Evolutionary conservation across 2,329 filamentous ascomycete genomes (phyloP).

Genomic region (Teratosphaeriaceae sp.): DNA sequence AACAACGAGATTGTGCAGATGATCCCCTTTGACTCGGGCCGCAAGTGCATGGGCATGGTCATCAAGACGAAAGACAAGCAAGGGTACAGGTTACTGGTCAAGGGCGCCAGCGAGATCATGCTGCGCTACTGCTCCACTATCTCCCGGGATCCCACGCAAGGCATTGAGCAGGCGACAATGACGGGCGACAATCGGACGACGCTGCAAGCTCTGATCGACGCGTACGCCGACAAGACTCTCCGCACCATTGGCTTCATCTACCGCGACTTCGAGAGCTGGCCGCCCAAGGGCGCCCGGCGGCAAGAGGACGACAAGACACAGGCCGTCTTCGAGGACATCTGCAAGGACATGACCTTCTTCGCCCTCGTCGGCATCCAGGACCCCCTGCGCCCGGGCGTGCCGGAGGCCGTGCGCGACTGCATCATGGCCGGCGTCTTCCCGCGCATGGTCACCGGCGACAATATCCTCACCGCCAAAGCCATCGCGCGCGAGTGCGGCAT

Average conservation of each 20-base stretch:
- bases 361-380: conserved; percentile 70
- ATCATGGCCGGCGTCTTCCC: conserved; percentile 63
- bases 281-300: conserved; percentile 56
- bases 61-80: conserved; percentile 46
- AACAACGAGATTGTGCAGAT: conserved; percentile 54
- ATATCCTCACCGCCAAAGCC: conserved; percentile 63
- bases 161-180: conserved; percentile 47
- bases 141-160: conserved; percentile 54
- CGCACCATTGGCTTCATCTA: conserved; percentile 80
- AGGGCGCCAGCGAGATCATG: conserved; percentile 47
- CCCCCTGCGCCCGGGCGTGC: conserved; percentile 61
- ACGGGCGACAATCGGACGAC: conserved; percentile 51
- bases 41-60: conserved; percentile 65
- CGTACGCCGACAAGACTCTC: conserved; percentile 72
- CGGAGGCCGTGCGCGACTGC: conserved; percentile 60
- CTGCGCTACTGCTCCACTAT: conserved; percentile 45
- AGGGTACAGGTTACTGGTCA: conserved; percentile 51
- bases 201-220: conserved; percentile 62
- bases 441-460: conserved; percentile 70
- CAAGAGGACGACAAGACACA: conserved; percentile 56
- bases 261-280: conserved; percentile 74
- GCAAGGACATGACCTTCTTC: conserved; percentile 66
- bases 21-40: conserved; percentile 55
- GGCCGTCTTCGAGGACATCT: conserved; percentile 61
- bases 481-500: conserved; percentile 71